These are phyloP conservation scores for Volvox reticuliferus DNA, from an alignment of 139 green algal species.

Conservation along the genomic window DNA sequence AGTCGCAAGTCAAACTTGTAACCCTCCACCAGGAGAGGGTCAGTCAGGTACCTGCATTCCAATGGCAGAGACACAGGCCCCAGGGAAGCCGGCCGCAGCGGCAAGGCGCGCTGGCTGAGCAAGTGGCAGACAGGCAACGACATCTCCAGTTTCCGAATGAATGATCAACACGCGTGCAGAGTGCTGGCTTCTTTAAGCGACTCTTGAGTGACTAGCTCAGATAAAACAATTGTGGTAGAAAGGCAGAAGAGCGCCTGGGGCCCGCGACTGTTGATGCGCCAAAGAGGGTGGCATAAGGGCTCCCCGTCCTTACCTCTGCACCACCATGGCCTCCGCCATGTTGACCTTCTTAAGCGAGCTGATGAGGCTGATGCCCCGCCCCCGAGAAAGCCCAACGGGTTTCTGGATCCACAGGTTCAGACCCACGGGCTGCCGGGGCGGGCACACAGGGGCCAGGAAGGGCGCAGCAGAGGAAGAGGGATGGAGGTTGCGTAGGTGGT, in stretches of 20 bases:
- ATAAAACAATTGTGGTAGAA: too few species aligned
- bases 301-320: slow-evolving; percentile 51
- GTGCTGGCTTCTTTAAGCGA: too few species aligned
- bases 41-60: slow-evolving; percentile 37
- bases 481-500: neutral
- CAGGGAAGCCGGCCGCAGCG: too few species aligned
- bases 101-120: too few species aligned
- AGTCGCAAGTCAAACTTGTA: slow-evolving; percentile 83
- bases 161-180: too few species aligned
- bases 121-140: too few species aligned
- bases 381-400: slow-evolving; percentile 62
- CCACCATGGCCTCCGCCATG: slow-evolving; percentile 48
- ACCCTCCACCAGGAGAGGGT: slow-evolving; percentile 47
- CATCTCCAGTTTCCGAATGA: too few species aligned
- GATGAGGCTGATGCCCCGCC: slow-evolving; percentile 67
- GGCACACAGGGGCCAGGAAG: neutral
- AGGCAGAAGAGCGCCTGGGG: too few species aligned
- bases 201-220: too few species aligned
- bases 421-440: slow-evolving; percentile 49
- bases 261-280: too few species aligned
- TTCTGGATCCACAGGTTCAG: slow-evolving; percentile 72
- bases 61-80: too few species aligned
- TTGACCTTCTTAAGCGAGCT: slow-evolving; percentile 41
- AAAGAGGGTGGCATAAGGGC: too few species aligned
- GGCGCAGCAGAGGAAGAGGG: neutral